Evolutionary conservation across 805 yeast species (phyloP).

Genomic region (Candida taoyuanica): DNA sequence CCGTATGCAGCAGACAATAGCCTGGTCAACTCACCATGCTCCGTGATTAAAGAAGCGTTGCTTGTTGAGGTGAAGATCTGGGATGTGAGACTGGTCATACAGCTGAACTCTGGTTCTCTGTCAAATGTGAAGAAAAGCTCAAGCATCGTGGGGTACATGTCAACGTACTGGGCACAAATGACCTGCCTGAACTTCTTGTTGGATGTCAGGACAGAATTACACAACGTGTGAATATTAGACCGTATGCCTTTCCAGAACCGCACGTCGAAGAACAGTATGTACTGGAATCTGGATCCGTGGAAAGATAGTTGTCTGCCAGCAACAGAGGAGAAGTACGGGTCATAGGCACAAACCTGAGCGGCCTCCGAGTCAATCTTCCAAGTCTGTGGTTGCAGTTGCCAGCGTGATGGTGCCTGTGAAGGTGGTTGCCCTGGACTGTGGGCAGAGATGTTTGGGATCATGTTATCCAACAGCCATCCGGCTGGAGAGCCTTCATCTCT

Average conservation of each 20-base stretch:
- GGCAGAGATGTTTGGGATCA: conserved; percentile 19
- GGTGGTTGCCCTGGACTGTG: neutral
- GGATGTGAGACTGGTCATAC: conserved; percentile 66
- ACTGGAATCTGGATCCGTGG: conserved; percentile 40
- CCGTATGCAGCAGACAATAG: conserved; percentile 61
- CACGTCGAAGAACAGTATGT: conserved; percentile 54
- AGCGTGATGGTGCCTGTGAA: conserved; percentile 22
- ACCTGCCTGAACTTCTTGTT: conserved; percentile 50
- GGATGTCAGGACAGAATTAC: conserved; percentile 59
- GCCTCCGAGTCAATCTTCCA: conserved; percentile 46
- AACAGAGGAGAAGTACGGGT: conserved; percentile 12
- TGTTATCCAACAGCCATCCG: conserved; percentile 13
- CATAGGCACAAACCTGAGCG: conserved; percentile 45
- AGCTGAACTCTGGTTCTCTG: conserved; percentile 73
- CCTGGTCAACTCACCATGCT: conserved; percentile 60
- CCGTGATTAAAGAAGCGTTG: conserved; percentile 57
- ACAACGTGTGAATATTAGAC: conserved; percentile 53
- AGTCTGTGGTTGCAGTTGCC: conserved; percentile 35
- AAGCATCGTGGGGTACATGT: conserved; percentile 70
- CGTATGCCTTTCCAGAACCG: conserved; percentile 68
- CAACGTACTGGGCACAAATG: conserved; percentile 77
- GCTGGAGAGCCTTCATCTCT: neutral
- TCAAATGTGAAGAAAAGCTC: conserved; percentile 67
- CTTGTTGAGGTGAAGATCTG: conserved; percentile 79
- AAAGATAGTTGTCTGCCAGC: conserved; percentile 1